Conservation (phyloP, 345 rosid genomes). For the Rhodamnia argentea region DNA sequence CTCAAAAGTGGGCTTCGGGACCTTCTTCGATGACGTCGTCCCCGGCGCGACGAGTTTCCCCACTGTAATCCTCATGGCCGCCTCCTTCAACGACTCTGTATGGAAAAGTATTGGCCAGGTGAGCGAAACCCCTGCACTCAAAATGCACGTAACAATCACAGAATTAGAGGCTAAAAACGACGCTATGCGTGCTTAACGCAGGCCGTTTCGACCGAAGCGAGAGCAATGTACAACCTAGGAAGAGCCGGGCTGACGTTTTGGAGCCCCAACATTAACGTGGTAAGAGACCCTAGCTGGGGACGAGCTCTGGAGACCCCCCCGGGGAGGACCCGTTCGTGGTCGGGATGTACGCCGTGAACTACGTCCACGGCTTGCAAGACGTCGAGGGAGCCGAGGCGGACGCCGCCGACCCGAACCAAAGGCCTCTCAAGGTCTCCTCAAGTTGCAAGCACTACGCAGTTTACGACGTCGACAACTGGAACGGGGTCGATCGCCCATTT, state of each 20-base stretch:
- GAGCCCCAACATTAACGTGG: conserved; percentile 39
- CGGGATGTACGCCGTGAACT: conserved; percentile 23
- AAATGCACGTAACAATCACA: background rate
- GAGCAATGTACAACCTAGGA: conserved; percentile 45
- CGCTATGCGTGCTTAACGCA: background rate
- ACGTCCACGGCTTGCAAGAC: conserved; percentile 39
- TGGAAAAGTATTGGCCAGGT: conserved; percentile 41
- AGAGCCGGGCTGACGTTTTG: conserved; percentile 30
- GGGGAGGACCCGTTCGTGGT: conserved; percentile 38
- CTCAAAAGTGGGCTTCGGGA: conserved; percentile 24
- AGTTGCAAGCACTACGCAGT: conserved; percentile 40
- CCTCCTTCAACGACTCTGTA: conserved; percentile 26
- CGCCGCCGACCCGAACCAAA: conserved; percentile 3
- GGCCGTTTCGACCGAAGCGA: conserved; percentile 43
- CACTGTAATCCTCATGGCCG: conserved; percentile 16
- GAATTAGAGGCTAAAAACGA: background rate
- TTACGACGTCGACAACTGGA: conserved; percentile 33
- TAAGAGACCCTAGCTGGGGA: conserved; percentile 44
- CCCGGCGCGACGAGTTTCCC: conserved; percentile 41
- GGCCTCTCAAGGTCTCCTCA: conserved; percentile 35
- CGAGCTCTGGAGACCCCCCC: conserved; percentile 26
- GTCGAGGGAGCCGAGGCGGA: conserved; percentile 16
- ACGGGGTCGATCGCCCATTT: conserved; percentile 18
- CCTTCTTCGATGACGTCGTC: conserved; percentile 12
- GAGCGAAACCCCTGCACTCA: background rate